Base-by-base conservation (phyloP, 352 stramenopile genomes). In the Peronosclerospora sorghi region DNA sequence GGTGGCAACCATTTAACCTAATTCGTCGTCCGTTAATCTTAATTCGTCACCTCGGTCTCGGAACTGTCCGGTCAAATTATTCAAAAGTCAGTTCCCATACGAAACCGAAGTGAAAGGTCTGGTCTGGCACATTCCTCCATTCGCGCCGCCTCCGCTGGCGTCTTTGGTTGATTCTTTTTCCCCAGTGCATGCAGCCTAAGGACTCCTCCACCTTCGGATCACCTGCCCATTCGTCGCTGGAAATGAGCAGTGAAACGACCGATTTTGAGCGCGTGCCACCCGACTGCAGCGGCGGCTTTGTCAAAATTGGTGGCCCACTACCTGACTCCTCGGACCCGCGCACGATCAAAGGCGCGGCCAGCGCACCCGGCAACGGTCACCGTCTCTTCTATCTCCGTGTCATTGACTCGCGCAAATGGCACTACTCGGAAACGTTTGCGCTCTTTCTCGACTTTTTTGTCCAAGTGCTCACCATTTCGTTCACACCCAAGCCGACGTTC, bases 401-500 rank as follows among this genome's bases (percentile, higher is more conserved):
- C 24, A 83, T 90, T 52, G 81, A 93, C 56, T 88, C 77, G 41
- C 78, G 81, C 57, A 89, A 88, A 54, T 93, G 81, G 77, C 81
- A 93, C 53, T 91, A 93, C 59, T 75, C 65, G 40, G 76, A 91
- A 53, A 85, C 78, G 2, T 86, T 90, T 37, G 69, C 74, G 49
- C 69, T 90, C 19, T 91, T 89, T 42, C 48, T 89, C 35, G 81
- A 93, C 63, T 93, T 93, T 36, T 80, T 89, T 40, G 71, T 82
- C 32, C 81, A 93, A 56, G 59, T 93, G 27, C 46, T 90, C 24
- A 66, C 78, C 38, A 67, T 93, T 36, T 83, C 81, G 37, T 93
- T 93, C 42, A 68, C 73, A 18, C 68, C 75, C 2, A 68, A 73
- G 39, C 28, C 61, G 20, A 60, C 70, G 20, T 86, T 84, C 47